Evolutionary conservation across 2,329 filamentous ascomycete genomes (phyloP).

Genomic region (Diatrype stigma): DNA sequence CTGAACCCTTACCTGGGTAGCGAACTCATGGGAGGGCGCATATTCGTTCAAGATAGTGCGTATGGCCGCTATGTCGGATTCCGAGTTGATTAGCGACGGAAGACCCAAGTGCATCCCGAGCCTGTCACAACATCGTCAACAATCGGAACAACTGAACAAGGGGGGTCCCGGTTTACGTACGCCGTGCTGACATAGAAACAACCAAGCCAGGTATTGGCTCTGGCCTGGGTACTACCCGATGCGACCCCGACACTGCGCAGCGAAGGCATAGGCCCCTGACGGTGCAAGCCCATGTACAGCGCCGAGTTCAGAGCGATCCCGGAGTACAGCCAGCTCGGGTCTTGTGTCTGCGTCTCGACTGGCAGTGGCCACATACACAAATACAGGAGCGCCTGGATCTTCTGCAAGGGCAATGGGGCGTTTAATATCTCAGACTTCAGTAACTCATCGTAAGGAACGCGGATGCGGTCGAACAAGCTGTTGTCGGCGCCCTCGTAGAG

Average conservation of each 20-base stretch:
- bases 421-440: constrained; percentile 16
- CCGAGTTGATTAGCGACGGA: constrained; percentile 20
- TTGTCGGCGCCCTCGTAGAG: constrained; percentile 11
- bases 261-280: constrained; percentile 14
- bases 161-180: constrained; percentile 12
- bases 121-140: constrained; percentile 8
- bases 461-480: constrained; percentile 17
- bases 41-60: constrained; percentile 17
- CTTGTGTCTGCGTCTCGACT: constrained; percentile 17
- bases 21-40: constrained; percentile 19
- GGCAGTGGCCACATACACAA: constrained; percentile 26
- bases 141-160: neutral
- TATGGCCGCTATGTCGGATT: constrained; percentile 22
- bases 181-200: constrained; percentile 26
- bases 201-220: constrained; percentile 26
- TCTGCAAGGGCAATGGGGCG: constrained; percentile 23
- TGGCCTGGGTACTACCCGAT: constrained; percentile 15
- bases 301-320: constrained; percentile 27
- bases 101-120: constrained; percentile 27
- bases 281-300: constrained; percentile 24
- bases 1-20: constrained; percentile 21
- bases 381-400: constrained; percentile 25
- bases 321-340: constrained; percentile 28
- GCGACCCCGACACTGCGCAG: constrained; percentile 11
- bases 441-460: constrained; percentile 18